These are phyloP conservation scores for Asparagopsis taxiformis DNA, from an alignment of 31 red algal species.

Conservation along the genomic window DNA sequence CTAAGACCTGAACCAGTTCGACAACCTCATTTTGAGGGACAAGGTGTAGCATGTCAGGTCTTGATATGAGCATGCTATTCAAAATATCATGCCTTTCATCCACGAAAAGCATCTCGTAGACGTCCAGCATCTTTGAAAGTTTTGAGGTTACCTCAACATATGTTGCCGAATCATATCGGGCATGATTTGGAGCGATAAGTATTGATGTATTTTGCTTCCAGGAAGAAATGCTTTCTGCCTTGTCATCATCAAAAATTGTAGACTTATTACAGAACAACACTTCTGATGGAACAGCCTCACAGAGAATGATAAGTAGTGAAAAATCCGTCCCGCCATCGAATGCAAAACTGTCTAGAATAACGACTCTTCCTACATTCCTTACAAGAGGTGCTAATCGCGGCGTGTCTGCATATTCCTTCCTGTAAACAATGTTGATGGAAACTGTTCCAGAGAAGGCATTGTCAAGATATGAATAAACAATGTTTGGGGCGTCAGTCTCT, in stretches of 20 bases:
- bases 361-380: constrained; percentile 16
- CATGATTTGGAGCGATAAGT: constrained; percentile 32
- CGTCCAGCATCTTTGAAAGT: constrained; percentile 16
- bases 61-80: constrained; percentile 25
- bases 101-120: constrained; percentile 15
- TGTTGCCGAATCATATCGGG: not conserved
- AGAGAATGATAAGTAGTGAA: constrained; percentile 24
- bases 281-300: constrained; percentile 5
- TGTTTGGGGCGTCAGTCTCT: constrained; percentile 22
- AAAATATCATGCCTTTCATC: constrained; percentile 41
- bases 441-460: constrained; percentile 15
- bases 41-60: constrained; percentile 34
- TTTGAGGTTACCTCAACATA: constrained; percentile 8
- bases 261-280: not conserved
- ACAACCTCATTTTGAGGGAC: constrained; percentile 29
- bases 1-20: constrained; percentile 30
- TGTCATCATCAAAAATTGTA: not conserved
- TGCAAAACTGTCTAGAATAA: constrained; percentile 52
- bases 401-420: constrained; percentile 6
- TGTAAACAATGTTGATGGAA: constrained; percentile 30
- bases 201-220: constrained; percentile 25
- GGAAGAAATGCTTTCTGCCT: not conserved
- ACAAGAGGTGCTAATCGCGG: constrained; percentile 21
- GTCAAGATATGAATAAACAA: constrained; percentile 38
- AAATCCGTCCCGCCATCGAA: constrained; percentile 12